Conservation (phyloP, 2,329 filamentous ascomycete species). For the Alternaria viburni region DNA sequence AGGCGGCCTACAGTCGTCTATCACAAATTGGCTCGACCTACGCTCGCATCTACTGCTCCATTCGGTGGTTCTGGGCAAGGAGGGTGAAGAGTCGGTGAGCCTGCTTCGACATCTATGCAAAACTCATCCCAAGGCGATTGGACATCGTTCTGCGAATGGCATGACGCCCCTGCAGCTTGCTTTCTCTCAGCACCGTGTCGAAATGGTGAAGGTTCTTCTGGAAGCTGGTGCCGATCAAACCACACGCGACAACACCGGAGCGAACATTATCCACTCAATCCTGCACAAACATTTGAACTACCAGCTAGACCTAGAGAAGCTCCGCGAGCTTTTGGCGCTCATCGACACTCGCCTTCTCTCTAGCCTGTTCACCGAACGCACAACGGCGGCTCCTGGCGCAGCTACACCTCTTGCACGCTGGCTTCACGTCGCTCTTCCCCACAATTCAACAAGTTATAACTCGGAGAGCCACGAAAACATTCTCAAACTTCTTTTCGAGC, state of each 20-base stretch:
- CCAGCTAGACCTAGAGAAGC: conserved; percentile 22
- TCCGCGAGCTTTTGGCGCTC: conserved; percentile 59
- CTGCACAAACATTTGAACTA: conserved; percentile 38
- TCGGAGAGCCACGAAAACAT: conserved; percentile 1
- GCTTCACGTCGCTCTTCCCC: conserved; percentile 9
- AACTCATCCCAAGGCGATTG: conserved; percentile 65
- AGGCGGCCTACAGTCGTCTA: conserved; percentile 68
- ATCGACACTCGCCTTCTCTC: conserved; percentile 64
- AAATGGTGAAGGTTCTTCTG: conserved; percentile 67
- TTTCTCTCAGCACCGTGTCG: conserved; percentile 61
- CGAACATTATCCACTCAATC: conserved; percentile 72
- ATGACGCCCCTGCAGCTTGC: conserved; percentile 74
- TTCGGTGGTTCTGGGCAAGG: conserved; percentile 55
- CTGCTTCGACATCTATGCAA: conserved; percentile 72
- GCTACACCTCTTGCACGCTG: conserved; percentile 67
- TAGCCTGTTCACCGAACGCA: conserved; percentile 65
- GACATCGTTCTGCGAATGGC: conserved; percentile 63
- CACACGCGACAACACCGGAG: conserved; percentile 63
- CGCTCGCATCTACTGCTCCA: conserved; percentile 64
- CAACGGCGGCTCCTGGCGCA: conserved; percentile 58
- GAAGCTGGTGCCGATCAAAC: conserved; percentile 73
- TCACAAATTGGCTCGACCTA: conserved; percentile 64
- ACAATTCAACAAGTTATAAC: neutral
- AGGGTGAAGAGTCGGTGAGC: conserved; percentile 52
- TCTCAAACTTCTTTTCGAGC: conserved; percentile 38